These are phyloP conservation scores for Yamadazyma mexicana DNA, from an alignment of 1,139 yeast genomes.

Conservation along the genomic window DNA sequence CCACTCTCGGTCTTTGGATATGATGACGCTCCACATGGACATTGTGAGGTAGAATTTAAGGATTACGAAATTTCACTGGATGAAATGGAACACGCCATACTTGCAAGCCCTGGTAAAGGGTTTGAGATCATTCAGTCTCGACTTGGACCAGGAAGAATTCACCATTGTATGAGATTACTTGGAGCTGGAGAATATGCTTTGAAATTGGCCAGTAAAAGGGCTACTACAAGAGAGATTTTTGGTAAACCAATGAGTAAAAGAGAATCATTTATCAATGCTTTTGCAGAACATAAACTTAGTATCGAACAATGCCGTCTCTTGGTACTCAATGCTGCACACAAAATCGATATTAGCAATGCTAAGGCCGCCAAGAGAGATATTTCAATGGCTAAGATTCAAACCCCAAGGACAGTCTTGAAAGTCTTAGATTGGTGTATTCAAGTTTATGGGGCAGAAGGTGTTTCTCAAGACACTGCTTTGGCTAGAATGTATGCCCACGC, in stretches of 20 bases:
- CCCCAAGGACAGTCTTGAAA: slow-evolving; percentile 57
- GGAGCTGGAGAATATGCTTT: slow-evolving; percentile 69
- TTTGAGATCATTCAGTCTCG: slow-evolving; percentile 70
- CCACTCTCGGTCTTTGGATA: slow-evolving; percentile 62
- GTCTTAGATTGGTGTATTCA: slow-evolving; percentile 70
- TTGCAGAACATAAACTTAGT: slow-evolving; percentile 60
- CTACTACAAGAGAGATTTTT: slow-evolving; percentile 55
- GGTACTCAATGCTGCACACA: slow-evolving; percentile 66
- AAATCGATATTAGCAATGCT: slow-evolving; percentile 57
- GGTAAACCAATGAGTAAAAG: slow-evolving; percentile 56
- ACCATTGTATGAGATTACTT: slow-evolving; percentile 71
- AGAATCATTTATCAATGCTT: slow-evolving; percentile 51
- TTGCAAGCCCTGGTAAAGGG: slow-evolving; percentile 59
- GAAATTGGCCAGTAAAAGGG: slow-evolving; percentile 52
- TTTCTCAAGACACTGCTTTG: slow-evolving; percentile 62
- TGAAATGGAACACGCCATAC: slow-evolving; percentile 37
- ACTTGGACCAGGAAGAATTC: slow-evolving; percentile 72
- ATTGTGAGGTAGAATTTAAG: slow-evolving; percentile 59
- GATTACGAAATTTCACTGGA: slow-evolving; percentile 49
- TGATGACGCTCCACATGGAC: slow-evolving; percentile 79
- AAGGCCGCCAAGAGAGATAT: slow-evolving; percentile 60
- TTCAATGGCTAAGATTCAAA: slow-evolving; percentile 68
- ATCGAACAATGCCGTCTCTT: slow-evolving; percentile 58
- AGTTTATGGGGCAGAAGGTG: slow-evolving; percentile 70
- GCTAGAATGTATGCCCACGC: slow-evolving; percentile 57